Base-by-base conservation (phyloP, 2,329 filamentous ascomycete genomes). In the Xylariaceae sp. region DNA sequence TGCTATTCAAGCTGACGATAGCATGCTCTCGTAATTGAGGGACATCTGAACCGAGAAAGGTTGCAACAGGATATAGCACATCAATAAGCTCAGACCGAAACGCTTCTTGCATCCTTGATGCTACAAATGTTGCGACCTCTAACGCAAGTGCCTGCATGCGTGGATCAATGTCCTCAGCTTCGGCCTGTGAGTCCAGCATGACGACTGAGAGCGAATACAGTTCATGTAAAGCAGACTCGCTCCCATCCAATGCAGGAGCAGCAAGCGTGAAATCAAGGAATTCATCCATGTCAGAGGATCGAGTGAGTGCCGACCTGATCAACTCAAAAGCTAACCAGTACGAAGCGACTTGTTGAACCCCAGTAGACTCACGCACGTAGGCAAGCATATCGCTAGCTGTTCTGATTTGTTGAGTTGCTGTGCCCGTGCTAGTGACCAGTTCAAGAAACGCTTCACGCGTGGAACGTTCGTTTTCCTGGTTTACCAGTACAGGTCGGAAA, bases 21-120 rank as follows among this genome's bases (percentile, higher is more conserved):
- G 92, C 89, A 66, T 97, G 91, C 31, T 82, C 79, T 57, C 90
- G 86, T 14, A 99, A 73, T 22, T 75, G 74, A 0, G 77, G 69
- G 33, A 84, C 82, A 1, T 77, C 73, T 3, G 90, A 91, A 4
- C 90, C 90, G 14, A 99, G 74, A 44, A 91, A 81, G n/a, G 94
- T 89, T 0, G 95, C 80, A n/a, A 96, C 77, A 0, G 94, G 91
- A 66, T 96, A 99, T 11, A 99, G 73, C 0, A 90, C 83, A 59
- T 99, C 94, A 44, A 96, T 89, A 10, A 99, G 77, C 64, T 97
- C 92, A 2, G 84, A 80, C 3, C 87, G 83, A 66, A 96, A 99
- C 0, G 81, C 79, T 45, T 77, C 65, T 17, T 82, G 78, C 35
- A 87, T 74, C 15, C 81, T 81, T 22, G 79, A 75, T 2, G 92